Evolutionary conservation across 768 basidiomycete species (phyloP).

Genomic region (Atractiella rhizophila): DNA sequence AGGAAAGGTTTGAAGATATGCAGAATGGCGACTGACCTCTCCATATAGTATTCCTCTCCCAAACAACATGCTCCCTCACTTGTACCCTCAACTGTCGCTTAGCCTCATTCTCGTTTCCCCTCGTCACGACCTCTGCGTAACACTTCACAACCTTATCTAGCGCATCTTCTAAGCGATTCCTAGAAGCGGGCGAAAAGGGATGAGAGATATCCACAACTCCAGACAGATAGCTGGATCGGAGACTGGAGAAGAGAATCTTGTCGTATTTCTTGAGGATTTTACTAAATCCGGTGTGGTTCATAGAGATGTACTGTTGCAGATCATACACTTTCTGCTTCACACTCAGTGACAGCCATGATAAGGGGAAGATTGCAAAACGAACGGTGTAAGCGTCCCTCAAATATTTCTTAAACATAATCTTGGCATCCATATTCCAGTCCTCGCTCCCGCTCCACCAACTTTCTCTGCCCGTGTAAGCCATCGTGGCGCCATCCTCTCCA

Average conservation of each 20-base stretch:
- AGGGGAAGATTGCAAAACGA: conserved; percentile 33
- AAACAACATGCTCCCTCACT: conserved; percentile 36
- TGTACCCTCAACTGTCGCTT: conserved; percentile 53
- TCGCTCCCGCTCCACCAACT: background rate
- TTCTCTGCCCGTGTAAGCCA: background rate
- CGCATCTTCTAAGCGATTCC: conserved; percentile 35
- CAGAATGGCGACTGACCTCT: too few relatives aligned
- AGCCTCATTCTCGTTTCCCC: conserved; percentile 41
- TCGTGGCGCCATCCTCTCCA: conserved; percentile 27
- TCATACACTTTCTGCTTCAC: conserved; percentile 8
- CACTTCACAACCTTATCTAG: conserved; percentile 38
- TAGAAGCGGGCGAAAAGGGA: conserved; percentile 44
- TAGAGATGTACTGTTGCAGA: conserved; percentile 61
- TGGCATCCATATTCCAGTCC: conserved; percentile 14
- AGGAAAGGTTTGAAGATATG: too few relatives aligned
- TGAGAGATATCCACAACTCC: conserved; percentile 21
- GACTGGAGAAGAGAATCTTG: conserved; percentile 56
- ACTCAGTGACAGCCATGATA: background rate
- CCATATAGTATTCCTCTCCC: conserved; percentile 97
- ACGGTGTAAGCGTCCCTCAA: conserved; percentile 66
- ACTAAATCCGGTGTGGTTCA: conserved; percentile 78
- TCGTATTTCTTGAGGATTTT: conserved; percentile 59
- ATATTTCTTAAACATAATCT: conserved; percentile 25
- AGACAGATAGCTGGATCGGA: conserved; percentile 17
- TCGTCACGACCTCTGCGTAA: conserved; percentile 64